Conservation (phyloP, 2,329 filamentous ascomycete genomes). For the Aspergillus tanneri region DNA sequence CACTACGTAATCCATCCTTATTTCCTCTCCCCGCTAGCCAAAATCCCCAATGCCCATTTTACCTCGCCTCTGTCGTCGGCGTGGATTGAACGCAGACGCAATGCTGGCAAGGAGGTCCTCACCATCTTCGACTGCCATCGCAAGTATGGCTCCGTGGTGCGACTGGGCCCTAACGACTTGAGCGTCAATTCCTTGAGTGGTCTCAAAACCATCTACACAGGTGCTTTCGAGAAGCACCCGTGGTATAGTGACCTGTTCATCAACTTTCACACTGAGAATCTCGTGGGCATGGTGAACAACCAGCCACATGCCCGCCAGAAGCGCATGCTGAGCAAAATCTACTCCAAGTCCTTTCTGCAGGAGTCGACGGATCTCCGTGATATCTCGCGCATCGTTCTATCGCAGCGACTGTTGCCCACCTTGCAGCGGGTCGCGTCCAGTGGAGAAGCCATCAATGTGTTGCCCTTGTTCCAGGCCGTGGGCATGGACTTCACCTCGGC, state of each 20-base stretch:
- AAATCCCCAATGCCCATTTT: conserved; percentile 64
- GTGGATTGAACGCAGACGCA: conserved; percentile 64
- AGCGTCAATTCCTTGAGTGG: conserved; percentile 63
- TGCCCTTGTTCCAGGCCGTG: conserved; percentile 61
- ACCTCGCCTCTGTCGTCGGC: conserved; percentile 56
- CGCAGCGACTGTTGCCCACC: conserved; percentile 58
- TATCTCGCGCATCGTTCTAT: conserved; percentile 57
- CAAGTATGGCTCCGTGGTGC: conserved; percentile 57
- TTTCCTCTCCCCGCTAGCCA: conserved; percentile 58
- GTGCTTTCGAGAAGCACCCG: conserved; percentile 65
- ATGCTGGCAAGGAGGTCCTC: conserved; percentile 55
- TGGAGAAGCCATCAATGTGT: conserved; percentile 47
- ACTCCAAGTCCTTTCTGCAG: conserved; percentile 70
- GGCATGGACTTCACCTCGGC: conserved; percentile 72
- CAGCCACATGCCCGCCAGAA: conserved; percentile 65
- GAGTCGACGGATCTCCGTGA: conserved; percentile 54
- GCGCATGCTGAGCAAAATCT: conserved; percentile 70
- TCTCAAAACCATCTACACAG: conserved; percentile 60
- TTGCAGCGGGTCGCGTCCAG: conserved; percentile 29
- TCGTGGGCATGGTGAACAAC: conserved; percentile 63
- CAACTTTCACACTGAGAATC: conserved; percentile 62
- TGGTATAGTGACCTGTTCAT: conserved; percentile 66
- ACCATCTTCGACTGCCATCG: conserved; percentile 57
- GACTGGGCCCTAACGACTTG: conserved; percentile 62
- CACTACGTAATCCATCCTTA: conserved; percentile 27